Base-by-base conservation (phyloP, 441 rosid genomes). In the Erysimum cheiri region DNA sequence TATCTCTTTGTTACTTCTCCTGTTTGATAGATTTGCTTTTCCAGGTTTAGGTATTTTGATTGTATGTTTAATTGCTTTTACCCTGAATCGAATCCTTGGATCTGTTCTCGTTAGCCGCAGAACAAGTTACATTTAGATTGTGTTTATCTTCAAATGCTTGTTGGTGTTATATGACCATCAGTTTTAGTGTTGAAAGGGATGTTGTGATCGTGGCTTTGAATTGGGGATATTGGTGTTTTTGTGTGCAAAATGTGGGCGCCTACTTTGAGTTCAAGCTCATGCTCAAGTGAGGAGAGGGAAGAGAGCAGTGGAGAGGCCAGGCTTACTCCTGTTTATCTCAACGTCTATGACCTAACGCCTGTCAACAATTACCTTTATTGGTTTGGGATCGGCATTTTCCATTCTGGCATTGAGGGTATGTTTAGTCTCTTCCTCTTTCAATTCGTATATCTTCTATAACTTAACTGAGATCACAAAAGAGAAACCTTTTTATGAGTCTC, bases 371-470 rank as follows among this genome's bases (percentile, higher is more conserved):
- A 95, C 70, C 86, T 91, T 67, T 95, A 88, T 78, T 88, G 93
- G 92, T 77, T 92, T 6, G 99, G 99, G 37, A 91, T 95, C 4
- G 99, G 98, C 54, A 84, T 95, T 70, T 95, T 91, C 72, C 99
- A 95, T 76, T 92, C 97, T 1, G 97, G 97, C 17, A 84, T 95
- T 2, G 97, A 95, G 79, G 96, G 99, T 95, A 70, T 59, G 36
- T 17, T 32, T 7, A 13, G 6, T 31, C 65, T 29, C 55, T 31
- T 41, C 2, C 24, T 37, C 28, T 13, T 49, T 6, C 26, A 3
- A 6, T 33, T 5, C 12, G 66, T 50, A 6, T 48, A 12, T 15
- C 33, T n/a, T 66, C 29, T 61, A n/a, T 31, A 26, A 10, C 52
- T 13, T 40, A 4, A 15, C 61, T 54, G 36, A 10, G n/a, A 26